A percentile compares a stretch with the other conserved stretches of the same genome.
Evolutionary conservation across 2,329 filamentous ascomycete species (phyloP).

Genomic region (Aquanectria penicillioides): DNA sequence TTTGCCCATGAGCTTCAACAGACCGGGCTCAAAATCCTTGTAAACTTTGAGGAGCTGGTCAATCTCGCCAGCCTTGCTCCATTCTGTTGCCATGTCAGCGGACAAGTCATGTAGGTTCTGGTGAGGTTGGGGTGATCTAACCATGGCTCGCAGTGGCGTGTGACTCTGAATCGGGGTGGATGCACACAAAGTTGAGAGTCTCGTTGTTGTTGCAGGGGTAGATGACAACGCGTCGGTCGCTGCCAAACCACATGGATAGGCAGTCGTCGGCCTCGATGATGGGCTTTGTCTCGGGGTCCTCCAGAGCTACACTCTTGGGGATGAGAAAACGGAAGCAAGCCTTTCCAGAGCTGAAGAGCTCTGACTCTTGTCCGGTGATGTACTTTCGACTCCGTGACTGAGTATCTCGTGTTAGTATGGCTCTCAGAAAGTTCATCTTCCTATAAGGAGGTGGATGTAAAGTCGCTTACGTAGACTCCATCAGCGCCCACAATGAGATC

Average conservation of each 20-base stretch:
- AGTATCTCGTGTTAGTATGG: background rate
- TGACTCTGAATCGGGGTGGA: constrained; percentile 53
- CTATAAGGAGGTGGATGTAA: background rate
- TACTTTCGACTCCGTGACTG: constrained; percentile 40
- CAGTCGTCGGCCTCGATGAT: constrained; percentile 26
- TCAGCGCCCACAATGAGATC: constrained; percentile 66
- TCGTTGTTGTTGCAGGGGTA: constrained; percentile 58
- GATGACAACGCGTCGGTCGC: constrained; percentile 56
- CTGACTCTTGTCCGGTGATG: constrained; percentile 29
- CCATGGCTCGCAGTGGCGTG: constrained; percentile 24
- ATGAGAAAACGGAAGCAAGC: constrained; percentile 66
- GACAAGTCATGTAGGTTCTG: no score
- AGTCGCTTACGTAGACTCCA: constrained; percentile 57
- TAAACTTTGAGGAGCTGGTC: constrained; percentile 50
- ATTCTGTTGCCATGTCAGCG: constrained; percentile 10
- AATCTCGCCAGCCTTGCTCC: constrained; percentile 50
- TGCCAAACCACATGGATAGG: constrained; percentile 50
- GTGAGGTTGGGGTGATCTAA: background rate
- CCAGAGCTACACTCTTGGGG: constrained; percentile 47
- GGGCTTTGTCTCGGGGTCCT: constrained; percentile 37
- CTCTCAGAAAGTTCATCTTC: background rate
- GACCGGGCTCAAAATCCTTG: constrained; percentile 53
- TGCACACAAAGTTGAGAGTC: constrained; percentile 60
- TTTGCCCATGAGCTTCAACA: constrained; percentile 54
- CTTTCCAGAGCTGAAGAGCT: constrained; percentile 58